Evolutionary conservation across 176 grass and related monocot species (phyloP).

Genomic region (Musa itinerans): DNA sequence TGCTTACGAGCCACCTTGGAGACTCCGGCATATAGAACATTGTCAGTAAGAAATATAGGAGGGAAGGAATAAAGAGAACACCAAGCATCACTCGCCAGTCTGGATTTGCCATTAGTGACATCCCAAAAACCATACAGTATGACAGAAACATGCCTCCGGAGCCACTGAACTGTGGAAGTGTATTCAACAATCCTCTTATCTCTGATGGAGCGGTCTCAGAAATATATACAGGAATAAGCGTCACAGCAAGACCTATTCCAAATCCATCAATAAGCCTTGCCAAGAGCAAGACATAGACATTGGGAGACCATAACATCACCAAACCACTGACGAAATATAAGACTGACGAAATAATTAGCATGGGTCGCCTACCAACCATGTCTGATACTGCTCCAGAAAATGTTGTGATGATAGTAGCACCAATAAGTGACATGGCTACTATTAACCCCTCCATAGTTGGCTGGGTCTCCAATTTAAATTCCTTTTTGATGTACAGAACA

Average conservation of each 20-base stretch:
- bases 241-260: constrained; percentile 72
- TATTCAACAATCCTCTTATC: constrained; percentile 74
- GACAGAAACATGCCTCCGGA: constrained; percentile 83
- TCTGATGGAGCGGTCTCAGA: constrained; percentile 87
- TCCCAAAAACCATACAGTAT: constrained; percentile 87
- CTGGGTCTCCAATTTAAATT: constrained; percentile 56
- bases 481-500: constrained; percentile 82
- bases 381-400: constrained; percentile 70
- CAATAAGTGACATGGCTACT: constrained; percentile 85
- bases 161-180: constrained; percentile 76
- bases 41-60: constrained; percentile 61
- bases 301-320: constrained; percentile 80
- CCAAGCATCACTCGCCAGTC: constrained; percentile 95
- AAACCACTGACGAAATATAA: constrained; percentile 66
- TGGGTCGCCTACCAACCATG: constrained; percentile 57
- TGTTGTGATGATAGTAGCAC: constrained; percentile 79
- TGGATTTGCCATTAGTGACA: constrained; percentile 64
- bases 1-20: constrained; percentile 88
- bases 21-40: constrained; percentile 82
- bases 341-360: constrained; percentile 69
- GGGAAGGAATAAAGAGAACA: constrained; percentile 62
- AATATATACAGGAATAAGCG: constrained; percentile 80
- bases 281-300: constrained; percentile 69
- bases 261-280: constrained; percentile 80
- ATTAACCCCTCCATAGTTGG: constrained; percentile 82